Evolutionary conservation across 2,329 filamentous ascomycete genomes (phyloP).

Genomic region (Aspergillus flavus): DNA sequence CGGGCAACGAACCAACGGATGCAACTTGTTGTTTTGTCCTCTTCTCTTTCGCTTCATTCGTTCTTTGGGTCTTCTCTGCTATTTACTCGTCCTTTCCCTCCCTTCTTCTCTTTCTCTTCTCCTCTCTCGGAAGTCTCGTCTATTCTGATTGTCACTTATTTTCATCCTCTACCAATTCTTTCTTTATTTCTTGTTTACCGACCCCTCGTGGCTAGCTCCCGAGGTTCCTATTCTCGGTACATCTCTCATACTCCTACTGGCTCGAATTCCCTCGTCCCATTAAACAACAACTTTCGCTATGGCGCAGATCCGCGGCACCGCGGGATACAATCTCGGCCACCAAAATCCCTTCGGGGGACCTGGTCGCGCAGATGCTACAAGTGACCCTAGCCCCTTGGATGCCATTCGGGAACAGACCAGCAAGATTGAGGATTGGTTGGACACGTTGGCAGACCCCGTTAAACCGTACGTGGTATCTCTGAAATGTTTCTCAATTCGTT

Average conservation of each 20-base stretch:
- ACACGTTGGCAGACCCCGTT: constrained; percentile 82
- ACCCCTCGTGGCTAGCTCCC: not conserved
- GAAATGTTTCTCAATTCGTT: not conserved
- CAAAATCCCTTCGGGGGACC: constrained; percentile 70
- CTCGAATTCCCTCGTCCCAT: not conserved
- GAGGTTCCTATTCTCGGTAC: constrained; percentile 2
- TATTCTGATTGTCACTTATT: not conserved
- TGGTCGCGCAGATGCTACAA: constrained; percentile 60
- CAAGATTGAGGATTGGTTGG: constrained; percentile 95
- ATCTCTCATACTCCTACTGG: constrained; percentile 7
- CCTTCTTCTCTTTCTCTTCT: constrained; percentile 8
- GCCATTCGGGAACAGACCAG: constrained; percentile 91
- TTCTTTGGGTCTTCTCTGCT: constrained; percentile 6
- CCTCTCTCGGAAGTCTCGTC: not conserved
- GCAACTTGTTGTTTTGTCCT: constrained; percentile 13
- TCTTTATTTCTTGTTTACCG: not conserved
- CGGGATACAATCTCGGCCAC: constrained; percentile 81
- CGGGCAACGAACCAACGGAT: constrained; percentile 10
- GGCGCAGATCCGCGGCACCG: constrained; percentile 64
- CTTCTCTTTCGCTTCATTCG: constrained; percentile 14
- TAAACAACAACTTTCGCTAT: constrained; percentile 33
- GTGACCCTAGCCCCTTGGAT: constrained; percentile 78
- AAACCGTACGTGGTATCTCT: constrained; percentile 75
- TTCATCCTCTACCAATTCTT: not conserved
- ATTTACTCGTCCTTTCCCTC: constrained; percentile 8